Evolutionary conservation across 352 stramenopile species (phyloP), one percentile per base, ranked within the genome.

Genomic region (Lagenidium sp.): DNA sequence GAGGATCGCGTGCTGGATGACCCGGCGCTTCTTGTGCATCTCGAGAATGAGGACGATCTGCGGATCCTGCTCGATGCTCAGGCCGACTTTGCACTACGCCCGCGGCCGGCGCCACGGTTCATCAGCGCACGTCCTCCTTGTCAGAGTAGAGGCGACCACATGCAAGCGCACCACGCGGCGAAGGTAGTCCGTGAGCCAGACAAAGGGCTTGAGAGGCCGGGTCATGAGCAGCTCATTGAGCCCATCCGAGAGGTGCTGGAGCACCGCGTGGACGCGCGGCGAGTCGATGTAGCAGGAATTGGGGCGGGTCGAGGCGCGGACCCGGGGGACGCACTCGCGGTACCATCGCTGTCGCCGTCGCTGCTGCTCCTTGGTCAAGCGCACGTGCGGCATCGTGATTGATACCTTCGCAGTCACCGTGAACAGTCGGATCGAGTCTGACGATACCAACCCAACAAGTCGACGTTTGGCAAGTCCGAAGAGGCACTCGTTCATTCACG

Each of bases 11-110:
- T 60, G 64, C 38, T 86, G 65, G 31, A 86, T 82, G 22, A 81
- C 54, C 18, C 70, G 56, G 13, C 70, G 68, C 49, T 84, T 86
- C 44, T 68, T 78, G 58, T 86, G 74, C 63, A 84, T 84, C 37
- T 86, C 70, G 11, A 68, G 46, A 23, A 80, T 44, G 19, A 86
- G 52, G n/a, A 63, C 47, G 7, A 65, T 58, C 18, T 50, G 48
- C 1, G 66, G 52, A 11, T 73, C 53, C 32, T 55, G 47, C 53
- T 75, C 68, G 18, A 82, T 44, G 6, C 61, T 51, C 36, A 73
- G 71, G n/a, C 46, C 57, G 13, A 84, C 51, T 36, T 86, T 86
- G 28, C 68, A 86, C 74, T 86, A 45, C 0, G 3, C 1, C 11
- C 1, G n/a, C n/a, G n/a, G n/a, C n/a, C n/a, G n/a, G n/a, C n/a